phyloP scores from a whole-genome alignment of 345 rosid genomes.

The Eucalyptus shirleyi region DNA sequence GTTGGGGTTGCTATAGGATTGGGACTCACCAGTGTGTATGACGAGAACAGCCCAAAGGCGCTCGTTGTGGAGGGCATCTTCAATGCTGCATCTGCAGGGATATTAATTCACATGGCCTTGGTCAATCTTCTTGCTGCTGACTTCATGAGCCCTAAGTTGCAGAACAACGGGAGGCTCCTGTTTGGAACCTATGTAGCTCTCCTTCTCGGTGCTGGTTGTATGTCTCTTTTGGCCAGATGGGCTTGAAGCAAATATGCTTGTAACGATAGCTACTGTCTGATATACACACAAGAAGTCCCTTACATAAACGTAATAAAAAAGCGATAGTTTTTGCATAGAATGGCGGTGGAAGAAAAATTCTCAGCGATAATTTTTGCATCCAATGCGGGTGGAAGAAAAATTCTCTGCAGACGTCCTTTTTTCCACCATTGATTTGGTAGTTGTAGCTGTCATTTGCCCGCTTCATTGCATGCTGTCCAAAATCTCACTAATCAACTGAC shows the following conservation, averaged over 20 bases:
- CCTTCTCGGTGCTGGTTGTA: constrained; percentile 40
- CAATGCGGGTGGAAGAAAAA: neutral
- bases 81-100: constrained; percentile 51
- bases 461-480: neutral
- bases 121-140: constrained; percentile 59
- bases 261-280: neutral
- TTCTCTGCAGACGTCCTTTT: neutral
- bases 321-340: neutral
- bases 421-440: neutral
- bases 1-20: constrained; percentile 50
- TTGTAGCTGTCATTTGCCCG: neutral
- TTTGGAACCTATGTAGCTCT: constrained; percentile 11
- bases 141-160: constrained; percentile 42
- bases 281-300: neutral
- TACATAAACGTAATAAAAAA: neutral
- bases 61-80: constrained; percentile 46
- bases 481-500: neutral
- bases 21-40: constrained; percentile 23
- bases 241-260: constrained; percentile 8
- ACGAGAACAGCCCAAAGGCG: constrained; percentile 37
- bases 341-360: neutral
- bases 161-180: constrained; percentile 24
- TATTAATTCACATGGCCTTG: constrained; percentile 55
- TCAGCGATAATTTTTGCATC: neutral
- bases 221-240: constrained; percentile 57